Evolutionary conservation across 2,329 filamentous ascomycete species (phyloP).

Genomic region (Tolypocladium endophyticum): DNA sequence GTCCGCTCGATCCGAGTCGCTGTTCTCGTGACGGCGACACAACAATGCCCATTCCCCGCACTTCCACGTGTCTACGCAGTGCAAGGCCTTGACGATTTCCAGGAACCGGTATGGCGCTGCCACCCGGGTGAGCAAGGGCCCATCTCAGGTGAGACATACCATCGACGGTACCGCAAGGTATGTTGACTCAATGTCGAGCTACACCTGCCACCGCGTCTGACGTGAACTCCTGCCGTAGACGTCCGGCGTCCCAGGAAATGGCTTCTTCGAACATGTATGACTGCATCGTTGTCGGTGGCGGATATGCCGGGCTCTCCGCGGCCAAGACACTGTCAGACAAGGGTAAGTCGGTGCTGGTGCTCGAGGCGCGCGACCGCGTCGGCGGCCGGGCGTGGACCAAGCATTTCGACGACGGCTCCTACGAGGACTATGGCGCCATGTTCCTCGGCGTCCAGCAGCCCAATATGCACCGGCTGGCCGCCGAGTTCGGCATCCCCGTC

Average conservation of each 20-base stretch:
- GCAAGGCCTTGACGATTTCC: background rate
- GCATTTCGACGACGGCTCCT: background rate
- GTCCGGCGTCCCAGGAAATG: background rate
- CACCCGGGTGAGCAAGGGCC: background rate
- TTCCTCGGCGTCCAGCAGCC: constrained; percentile 2
- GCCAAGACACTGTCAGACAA: background rate
- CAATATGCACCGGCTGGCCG: background rate
- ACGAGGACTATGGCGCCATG: constrained; percentile 2
- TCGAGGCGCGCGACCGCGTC: constrained; percentile 26
- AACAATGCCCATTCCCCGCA: background rate
- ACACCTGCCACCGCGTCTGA: background rate
- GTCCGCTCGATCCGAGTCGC: background rate
- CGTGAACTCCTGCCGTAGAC: background rate
- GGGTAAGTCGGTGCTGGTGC: constrained; percentile 4
- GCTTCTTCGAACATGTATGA: background rate
- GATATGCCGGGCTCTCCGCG: background rate
- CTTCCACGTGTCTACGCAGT: background rate
- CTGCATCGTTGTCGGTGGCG: background rate
- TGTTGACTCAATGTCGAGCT: background rate
- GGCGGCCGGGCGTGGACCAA: constrained; percentile 25
- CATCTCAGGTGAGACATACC: background rate
- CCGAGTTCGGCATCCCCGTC: background rate
- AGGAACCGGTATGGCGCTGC: background rate
- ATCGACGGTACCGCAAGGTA: background rate
- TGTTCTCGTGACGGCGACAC: background rate